Percentiles rank a stretch among this genome's conserved stretches.
phyloP scores from a whole-genome alignment of 768 basidiomycete species.

The Podaxis rugospora region DNA sequence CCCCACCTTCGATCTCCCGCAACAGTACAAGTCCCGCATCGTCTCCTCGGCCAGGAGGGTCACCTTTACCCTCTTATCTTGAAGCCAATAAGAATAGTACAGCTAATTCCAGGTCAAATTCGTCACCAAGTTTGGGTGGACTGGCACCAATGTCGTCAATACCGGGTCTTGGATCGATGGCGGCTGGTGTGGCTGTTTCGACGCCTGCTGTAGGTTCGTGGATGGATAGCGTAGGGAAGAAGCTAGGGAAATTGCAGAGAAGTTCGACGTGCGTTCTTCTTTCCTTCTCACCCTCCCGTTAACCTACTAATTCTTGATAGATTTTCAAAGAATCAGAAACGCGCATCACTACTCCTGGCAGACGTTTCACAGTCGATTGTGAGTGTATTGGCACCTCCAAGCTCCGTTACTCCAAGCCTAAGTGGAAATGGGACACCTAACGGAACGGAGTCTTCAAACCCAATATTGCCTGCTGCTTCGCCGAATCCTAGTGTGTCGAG shows the following conservation, averaged over 20 bases:
- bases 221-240: constrained; percentile 59
- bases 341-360: constrained; percentile 59
- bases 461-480: constrained; percentile 13
- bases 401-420: neutral
- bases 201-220: constrained; percentile 31
- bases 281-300: neutral
- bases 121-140: constrained; percentile 14
- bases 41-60: neutral
- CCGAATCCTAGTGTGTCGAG: constrained; percentile 16
- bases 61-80: neutral
- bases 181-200: constrained; percentile 14
- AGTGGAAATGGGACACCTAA: neutral
- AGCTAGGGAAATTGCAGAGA: constrained; percentile 53
- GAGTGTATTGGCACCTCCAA: constrained; percentile 34
- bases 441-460: neutral
- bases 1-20: constrained; percentile 8
- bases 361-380: constrained; percentile 59
- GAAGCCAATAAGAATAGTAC: neutral
- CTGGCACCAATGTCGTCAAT: constrained; percentile 34
- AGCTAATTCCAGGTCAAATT: constrained; percentile 9
- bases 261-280: constrained; percentile 45
- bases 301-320: constrained; percentile 25
- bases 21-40: neutral
- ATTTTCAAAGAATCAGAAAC: constrained; percentile 64
- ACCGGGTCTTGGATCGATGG: constrained; percentile 33